Conservation (phyloP, 108 stramenopile genomes). For the Pseudonitzschia pungens region DNA sequence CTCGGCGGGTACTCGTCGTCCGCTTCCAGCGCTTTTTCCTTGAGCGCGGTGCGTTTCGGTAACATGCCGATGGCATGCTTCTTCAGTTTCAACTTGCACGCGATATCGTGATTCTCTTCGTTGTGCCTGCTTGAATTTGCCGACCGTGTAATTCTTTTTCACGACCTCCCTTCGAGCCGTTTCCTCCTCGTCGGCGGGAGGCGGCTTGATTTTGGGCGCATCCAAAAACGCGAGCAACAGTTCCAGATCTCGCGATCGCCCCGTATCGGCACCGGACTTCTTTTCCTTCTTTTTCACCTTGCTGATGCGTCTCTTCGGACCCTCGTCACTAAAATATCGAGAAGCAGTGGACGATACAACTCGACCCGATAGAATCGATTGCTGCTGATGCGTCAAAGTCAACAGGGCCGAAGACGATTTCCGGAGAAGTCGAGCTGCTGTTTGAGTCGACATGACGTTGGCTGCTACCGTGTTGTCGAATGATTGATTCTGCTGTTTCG, state of each 20-base stretch:
- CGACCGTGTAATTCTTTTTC: conserved; percentile 76
- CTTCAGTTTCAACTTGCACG: conserved; percentile 78
- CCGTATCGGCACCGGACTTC: conserved; percentile 8
- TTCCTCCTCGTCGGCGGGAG: conserved; percentile 57
- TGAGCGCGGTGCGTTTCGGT: conserved; percentile 55
- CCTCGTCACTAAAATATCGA: conserved; percentile 29
- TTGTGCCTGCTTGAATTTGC: conserved; percentile 74
- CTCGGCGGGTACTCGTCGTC: conserved; percentile 53
- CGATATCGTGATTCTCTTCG: conserved; percentile 69
- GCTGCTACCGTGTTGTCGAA: background rate
- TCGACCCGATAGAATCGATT: background rate
- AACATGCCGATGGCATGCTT: conserved; percentile 72
- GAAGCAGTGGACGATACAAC: conserved; percentile 1
- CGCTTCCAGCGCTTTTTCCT: conserved; percentile 54
- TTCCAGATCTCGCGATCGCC: conserved; percentile 34
- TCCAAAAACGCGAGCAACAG: conserved; percentile 41
- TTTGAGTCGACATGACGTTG: background rate
- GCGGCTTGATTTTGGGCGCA: conserved; percentile 34
- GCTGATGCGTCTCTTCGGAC: conserved; percentile 13
- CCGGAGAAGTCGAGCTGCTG: background rate
- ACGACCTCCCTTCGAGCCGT: conserved; percentile 55
- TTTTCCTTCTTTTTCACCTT: conserved; percentile 34
- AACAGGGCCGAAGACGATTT: conserved; percentile 1
- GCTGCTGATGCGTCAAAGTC: background rate
- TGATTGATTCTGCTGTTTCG: background rate